Evolutionary conservation across 768 basidiomycete species (phyloP).

Genomic region (Russula emetica): DNA sequence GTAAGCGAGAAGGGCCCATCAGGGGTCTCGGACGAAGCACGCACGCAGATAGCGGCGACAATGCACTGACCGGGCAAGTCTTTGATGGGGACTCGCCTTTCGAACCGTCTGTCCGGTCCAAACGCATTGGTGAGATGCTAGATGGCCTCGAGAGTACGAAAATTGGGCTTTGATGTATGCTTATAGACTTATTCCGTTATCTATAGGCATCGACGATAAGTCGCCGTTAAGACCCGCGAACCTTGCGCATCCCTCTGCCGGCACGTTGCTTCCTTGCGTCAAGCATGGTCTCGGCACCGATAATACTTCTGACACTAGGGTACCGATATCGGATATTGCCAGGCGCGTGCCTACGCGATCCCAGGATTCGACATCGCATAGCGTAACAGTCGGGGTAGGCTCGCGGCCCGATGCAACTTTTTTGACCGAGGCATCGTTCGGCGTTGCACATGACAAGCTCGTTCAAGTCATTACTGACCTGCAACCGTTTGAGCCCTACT

Average conservation of each 20-base stretch:
- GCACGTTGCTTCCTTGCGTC: slow-evolving; percentile 43
- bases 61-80: slow-evolving; percentile 27
- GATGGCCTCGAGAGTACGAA: slow-evolving; percentile 59
- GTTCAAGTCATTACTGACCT: slow-evolving; percentile 92
- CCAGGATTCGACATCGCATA: slow-evolving; percentile 33
- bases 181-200: not conserved
- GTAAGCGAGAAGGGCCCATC: slow-evolving; percentile 86
- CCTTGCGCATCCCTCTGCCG: slow-evolving; percentile 40
- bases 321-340: slow-evolving; percentile 9
- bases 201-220: slow-evolving; percentile 38
- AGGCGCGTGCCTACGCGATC: slow-evolving; percentile 26
- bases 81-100: slow-evolving; percentile 31
- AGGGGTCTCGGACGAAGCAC: slow-evolving; percentile 48
- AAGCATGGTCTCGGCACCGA: slow-evolving; percentile 28
- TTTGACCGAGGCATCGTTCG: slow-evolving; percentile 96
- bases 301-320: slow-evolving; percentile 30
- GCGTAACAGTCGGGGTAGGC: slow-evolving; percentile 9
- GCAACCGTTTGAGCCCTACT: slow-evolving; percentile 90
- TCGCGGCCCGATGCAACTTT: slow-evolving; percentile 52
- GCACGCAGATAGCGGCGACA: slow-evolving; percentile 38
- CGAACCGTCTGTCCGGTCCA: slow-evolving; percentile 64
- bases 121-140: slow-evolving; percentile 78
- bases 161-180: slow-evolving; percentile 25
- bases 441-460: slow-evolving; percentile 84
- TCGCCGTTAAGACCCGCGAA: slow-evolving; percentile 55